phyloP scores from a whole-genome alignment of 1,284 basidiomycete genomes.

The Melampsora americana region DNA sequence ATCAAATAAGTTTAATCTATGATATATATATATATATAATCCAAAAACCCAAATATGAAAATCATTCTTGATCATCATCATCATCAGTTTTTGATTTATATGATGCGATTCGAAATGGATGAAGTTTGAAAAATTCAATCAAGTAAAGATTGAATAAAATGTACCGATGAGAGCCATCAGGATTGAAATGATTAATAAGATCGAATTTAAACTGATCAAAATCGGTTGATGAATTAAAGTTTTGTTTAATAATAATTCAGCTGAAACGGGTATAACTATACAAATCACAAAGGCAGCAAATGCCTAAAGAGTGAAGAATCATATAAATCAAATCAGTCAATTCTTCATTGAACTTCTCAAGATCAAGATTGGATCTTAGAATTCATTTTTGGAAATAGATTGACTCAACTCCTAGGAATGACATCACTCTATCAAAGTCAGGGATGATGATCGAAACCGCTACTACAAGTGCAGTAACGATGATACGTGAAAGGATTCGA shows the following conservation, averaged over 20 bases:
- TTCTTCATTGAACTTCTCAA: neutral
- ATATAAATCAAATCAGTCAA: neutral
- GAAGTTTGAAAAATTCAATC: no score
- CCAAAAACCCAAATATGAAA: no score
- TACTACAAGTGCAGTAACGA: constrained; percentile 29
- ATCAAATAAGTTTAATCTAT: no score
- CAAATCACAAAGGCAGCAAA: constrained; percentile 42
- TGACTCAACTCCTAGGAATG: constrained; percentile 35
- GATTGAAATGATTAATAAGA: constrained; percentile 15
- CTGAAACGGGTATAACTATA: constrained; percentile 26
- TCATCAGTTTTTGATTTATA: no score
- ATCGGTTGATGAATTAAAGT: constrained; percentile 2
- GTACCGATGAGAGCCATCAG: constrained; percentile 31
- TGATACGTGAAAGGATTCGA: constrained; percentile 13
- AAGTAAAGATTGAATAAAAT: constrained; percentile 21
- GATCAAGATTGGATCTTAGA: neutral
- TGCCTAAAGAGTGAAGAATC: neutral
- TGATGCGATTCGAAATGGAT: no score
- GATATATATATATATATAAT: no score
- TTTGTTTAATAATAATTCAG: constrained; percentile 20
- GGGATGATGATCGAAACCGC: constrained; percentile 37
- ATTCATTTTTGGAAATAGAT: no score
- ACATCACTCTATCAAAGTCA: constrained; percentile 38
- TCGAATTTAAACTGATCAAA: constrained; percentile 2
- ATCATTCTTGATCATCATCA: no score